Evolutionary conservation across 164 flowering plant species (phyloP).

Genomic region (Magnolia kwangsiensis): DNA sequence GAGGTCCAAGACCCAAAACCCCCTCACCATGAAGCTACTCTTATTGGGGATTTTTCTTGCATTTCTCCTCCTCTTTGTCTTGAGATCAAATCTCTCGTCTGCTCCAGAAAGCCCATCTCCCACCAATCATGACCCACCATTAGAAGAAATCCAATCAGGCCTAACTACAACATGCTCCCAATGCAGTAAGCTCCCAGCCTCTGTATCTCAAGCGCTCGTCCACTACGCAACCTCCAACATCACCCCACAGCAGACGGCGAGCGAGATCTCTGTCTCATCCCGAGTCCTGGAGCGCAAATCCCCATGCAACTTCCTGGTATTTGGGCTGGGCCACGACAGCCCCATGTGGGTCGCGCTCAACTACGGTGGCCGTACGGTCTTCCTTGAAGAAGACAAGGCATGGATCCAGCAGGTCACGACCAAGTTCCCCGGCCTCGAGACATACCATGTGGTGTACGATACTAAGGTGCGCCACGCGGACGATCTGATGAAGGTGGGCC

Average conservation of each 20-base stretch:
- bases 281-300: conserved; percentile 45
- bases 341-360: conserved; percentile 82
- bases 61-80: conserved; percentile 38
- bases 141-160: conserved; percentile 5
- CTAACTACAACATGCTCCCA: conserved; percentile 23
- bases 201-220: conserved; percentile 43
- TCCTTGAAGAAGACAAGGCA: conserved; percentile 72
- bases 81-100: conserved; percentile 43
- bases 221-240: conserved; percentile 64
- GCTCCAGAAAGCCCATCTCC: conserved; percentile 20
- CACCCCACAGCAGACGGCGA: conserved; percentile 72
- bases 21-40: conserved; percentile 37
- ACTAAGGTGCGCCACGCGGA: conserved; percentile 61
- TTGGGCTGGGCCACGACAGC: conserved; percentile 90
- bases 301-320: conserved; percentile 89
- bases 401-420: conserved; percentile 61
- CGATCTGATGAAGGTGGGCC: conserved; percentile 46
- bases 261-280: conserved; percentile 55
- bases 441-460: conserved; percentile 61
- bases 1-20: conserved; percentile 43
- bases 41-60: conserved; percentile 35
- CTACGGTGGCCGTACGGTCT: conserved; percentile 71
- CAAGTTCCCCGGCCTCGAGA: conserved; percentile 52
- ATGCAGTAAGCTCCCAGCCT: conserved; percentile 54
- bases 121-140: conserved; percentile 9